A percentile compares a stretch with the other conserved stretches of the same genome.
phyloP scores from a whole-genome alignment of 306 rosid species.

The Astragalus membranaceus region DNA sequence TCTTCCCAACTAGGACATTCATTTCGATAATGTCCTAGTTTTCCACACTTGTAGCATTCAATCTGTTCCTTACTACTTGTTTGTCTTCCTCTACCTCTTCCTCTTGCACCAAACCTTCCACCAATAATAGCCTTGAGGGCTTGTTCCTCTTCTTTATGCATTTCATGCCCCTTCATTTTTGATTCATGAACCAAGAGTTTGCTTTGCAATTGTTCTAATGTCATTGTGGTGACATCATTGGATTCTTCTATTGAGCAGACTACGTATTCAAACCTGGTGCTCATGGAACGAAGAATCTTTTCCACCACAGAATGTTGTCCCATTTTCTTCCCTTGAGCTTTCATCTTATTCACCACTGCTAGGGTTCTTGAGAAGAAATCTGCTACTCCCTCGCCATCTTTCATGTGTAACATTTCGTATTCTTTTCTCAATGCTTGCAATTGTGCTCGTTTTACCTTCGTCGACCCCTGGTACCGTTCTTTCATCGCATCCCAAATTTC shows the following conservation, averaged over 20 bases:
- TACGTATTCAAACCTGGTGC: too few species aligned
- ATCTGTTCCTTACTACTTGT: neutral
- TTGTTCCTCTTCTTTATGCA: neutral
- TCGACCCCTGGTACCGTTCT: too few species aligned
- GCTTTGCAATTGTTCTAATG: neutral
- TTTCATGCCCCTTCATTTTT: neutral
- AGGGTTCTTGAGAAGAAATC: too few species aligned
- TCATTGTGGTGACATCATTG: neutral
- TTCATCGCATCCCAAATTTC: too few species aligned
- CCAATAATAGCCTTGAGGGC: neutral
- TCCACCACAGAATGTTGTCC: too few species aligned
- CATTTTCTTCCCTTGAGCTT: too few species aligned
- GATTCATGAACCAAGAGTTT: neutral
- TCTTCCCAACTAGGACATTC: neutral
- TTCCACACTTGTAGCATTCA: neutral
- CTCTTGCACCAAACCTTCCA: neutral
- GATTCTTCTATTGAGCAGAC: neutral
- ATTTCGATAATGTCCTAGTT: neutral
- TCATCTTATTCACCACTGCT: too few species aligned
- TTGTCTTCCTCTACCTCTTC: neutral
- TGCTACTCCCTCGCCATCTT: too few species aligned
- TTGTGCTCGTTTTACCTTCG: too few species aligned
- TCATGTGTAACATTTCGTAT: too few species aligned
- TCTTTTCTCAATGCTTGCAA: too few species aligned
- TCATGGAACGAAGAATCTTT: too few species aligned